Conservation (phyloP, 1,139 yeast genomes). For the Pichiaceae sp. region DNA sequence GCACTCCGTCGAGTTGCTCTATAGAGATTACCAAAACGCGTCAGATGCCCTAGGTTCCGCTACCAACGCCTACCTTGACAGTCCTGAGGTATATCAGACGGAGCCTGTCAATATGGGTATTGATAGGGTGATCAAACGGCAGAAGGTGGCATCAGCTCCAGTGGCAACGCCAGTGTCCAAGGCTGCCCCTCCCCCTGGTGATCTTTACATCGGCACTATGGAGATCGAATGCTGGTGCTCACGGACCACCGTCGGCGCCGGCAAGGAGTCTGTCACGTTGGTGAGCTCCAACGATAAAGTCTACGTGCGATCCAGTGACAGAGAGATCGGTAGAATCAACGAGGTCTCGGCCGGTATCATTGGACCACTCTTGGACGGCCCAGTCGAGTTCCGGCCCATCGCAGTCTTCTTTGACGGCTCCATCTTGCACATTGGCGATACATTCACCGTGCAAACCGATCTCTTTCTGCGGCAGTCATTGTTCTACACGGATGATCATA, state of each 20-base stretch:
- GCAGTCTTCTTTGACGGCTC: neutral
- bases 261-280: constrained; percentile 38
- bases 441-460: constrained; percentile 21
- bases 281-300: constrained; percentile 14
- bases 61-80: constrained; percentile 20
- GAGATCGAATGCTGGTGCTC: constrained; percentile 81
- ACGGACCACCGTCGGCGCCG: constrained; percentile 46
- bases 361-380: constrained; percentile 49
- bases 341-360: constrained; percentile 65
- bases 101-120: neutral
- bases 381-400: neutral
- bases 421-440: constrained; percentile 59
- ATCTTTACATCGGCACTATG: constrained; percentile 54
- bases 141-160: neutral
- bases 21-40: constrained; percentile 8
- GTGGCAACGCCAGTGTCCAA: neutral
- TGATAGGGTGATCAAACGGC: neutral
- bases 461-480: constrained; percentile 23
- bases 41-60: constrained; percentile 13
- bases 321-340: constrained; percentile 74
- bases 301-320: constrained; percentile 13
- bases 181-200: neutral
- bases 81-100: constrained; percentile 10
- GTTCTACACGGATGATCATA: neutral
- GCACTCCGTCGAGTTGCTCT: constrained; percentile 8